A percentile compares a stretch with the other conserved stretches of the same genome.
phyloP scores from a whole-genome alignment of 768 basidiomycete species.

The Phaeotremella skinneri region DNA sequence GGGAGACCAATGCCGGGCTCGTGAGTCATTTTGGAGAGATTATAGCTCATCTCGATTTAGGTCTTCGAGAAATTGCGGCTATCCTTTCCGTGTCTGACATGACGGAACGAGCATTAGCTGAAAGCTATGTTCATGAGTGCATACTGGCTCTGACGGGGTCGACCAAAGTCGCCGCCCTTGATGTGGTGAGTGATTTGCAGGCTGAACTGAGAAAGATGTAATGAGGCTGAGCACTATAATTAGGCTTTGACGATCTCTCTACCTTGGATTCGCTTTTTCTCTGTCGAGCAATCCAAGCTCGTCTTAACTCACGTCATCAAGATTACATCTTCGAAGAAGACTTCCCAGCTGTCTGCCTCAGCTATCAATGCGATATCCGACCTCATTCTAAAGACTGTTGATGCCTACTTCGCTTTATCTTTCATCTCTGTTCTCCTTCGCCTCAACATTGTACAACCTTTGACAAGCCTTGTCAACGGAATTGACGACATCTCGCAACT shows the following conservation, averaged over 20 bases:
- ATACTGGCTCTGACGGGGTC: background rate
- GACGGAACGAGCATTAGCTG: constrained; percentile 4
- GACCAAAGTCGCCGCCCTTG: background rate
- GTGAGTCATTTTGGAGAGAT: constrained; percentile 6
- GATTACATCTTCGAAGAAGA: constrained; percentile 8
- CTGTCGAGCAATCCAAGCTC: constrained; percentile 4
- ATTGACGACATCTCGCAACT: background rate
- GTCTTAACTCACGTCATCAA: constrained; percentile 9
- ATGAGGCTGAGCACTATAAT: background rate
- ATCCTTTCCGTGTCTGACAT: background rate
- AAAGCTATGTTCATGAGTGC: constrained; percentile 3
- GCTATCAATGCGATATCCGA: background rate
- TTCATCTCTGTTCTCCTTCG: background rate
- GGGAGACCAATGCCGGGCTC: background rate
- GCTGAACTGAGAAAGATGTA: too few species aligned
- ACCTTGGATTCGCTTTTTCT: constrained; percentile 37
- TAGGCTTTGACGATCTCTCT: constrained; percentile 25
- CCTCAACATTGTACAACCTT: background rate
- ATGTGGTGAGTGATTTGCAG: constrained; percentile 17
- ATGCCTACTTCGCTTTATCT: background rate
- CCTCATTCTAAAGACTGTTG: background rate
- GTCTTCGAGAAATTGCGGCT: background rate
- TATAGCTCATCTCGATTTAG: constrained; percentile 12
- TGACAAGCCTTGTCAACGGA: background rate
- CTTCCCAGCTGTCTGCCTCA: background rate